Conservation (phyloP, 805 yeast genomes). For the Saturnispora halmiae region DNA sequence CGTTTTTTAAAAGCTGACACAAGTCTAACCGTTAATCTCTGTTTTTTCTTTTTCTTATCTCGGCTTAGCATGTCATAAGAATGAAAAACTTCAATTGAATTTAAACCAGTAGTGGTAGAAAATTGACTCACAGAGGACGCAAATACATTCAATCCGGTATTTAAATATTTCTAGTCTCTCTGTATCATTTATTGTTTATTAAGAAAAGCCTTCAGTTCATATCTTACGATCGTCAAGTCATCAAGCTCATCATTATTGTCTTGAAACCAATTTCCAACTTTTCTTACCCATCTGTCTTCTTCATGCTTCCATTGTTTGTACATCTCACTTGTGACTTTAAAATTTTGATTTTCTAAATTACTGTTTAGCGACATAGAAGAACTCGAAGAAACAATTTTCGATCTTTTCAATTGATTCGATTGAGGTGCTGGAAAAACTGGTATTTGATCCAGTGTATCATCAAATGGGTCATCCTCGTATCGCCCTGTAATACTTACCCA, state of each 20-base stretch:
- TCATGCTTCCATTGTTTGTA: slow-evolving; percentile 26
- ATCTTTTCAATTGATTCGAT: background rate
- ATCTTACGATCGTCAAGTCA: slow-evolving; percentile 18
- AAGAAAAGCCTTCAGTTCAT: slow-evolving; percentile 25
- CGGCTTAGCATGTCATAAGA: too few relatives aligned
- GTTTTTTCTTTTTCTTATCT: too few relatives aligned
- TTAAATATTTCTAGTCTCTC: background rate
- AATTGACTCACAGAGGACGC: too few relatives aligned
- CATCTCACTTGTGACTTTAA: slow-evolving; percentile 21
- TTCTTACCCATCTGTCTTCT: slow-evolving; percentile 29
- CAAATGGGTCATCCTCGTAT: slow-evolving; percentile 38
- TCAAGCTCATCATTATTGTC: slow-evolving; percentile 20
- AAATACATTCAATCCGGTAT: background rate
- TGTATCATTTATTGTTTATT: slow-evolving; percentile 18
- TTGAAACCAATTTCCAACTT: slow-evolving; percentile 31
- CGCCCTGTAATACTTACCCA: slow-evolving; percentile 48
- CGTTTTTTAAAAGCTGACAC: too few relatives aligned
- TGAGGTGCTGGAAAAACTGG: background rate
- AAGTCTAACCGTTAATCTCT: too few relatives aligned
- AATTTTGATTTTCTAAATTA: slow-evolving; percentile 15
- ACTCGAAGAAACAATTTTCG: slow-evolving; percentile 12
- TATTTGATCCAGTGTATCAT: slow-evolving; percentile 23
- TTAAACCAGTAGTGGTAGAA: too few relatives aligned
- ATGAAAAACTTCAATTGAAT: too few relatives aligned
- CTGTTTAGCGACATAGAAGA: slow-evolving; percentile 11